phyloP scores from a whole-genome alignment of 2,329 filamentous ascomycete species.

The Aspergillus tamarii region DNA sequence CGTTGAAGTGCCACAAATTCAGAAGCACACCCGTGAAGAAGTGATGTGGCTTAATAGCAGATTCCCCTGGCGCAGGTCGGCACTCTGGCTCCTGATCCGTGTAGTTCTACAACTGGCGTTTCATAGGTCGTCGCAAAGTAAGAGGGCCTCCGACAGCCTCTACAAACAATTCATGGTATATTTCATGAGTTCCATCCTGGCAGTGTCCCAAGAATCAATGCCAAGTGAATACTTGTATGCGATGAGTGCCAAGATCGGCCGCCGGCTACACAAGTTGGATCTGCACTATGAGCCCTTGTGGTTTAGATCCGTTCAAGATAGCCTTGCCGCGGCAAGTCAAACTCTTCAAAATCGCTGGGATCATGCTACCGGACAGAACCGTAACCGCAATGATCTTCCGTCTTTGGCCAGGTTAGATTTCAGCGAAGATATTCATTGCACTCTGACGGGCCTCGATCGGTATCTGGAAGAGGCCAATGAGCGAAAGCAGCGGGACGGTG shows the following conservation, averaged over 20 bases:
- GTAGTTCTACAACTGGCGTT: slow-evolving; percentile 21
- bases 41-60: slow-evolving; percentile 46
- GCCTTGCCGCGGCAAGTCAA: neutral
- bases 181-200: slow-evolving; percentile 45
- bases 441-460: neutral
- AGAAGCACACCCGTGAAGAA: slow-evolving; percentile 60
- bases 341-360: neutral
- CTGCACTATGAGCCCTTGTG: neutral
- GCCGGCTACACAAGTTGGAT: neutral
- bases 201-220: neutral
- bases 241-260: slow-evolving; percentile 4
- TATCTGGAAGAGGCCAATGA: neutral
- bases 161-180: slow-evolving; percentile 60
- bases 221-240: neutral
- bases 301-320: neutral
- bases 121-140: neutral
- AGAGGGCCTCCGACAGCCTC: slow-evolving; percentile 2
- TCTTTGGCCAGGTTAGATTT: neutral
- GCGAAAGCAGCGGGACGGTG: neutral
- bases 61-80: slow-evolving; percentile 22
- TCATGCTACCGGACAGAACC: neutral
- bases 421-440: neutral
- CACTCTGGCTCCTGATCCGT: slow-evolving; percentile 60
- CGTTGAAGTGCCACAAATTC: slow-evolving; percentile 36
- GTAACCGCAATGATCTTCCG: neutral